Percentiles rank a stretch among this genome's conserved stretches.
Evolutionary conservation across 2,329 filamentous ascomycete genomes (phyloP).

Genomic region (Trichoderma citrinoviride): DNA sequence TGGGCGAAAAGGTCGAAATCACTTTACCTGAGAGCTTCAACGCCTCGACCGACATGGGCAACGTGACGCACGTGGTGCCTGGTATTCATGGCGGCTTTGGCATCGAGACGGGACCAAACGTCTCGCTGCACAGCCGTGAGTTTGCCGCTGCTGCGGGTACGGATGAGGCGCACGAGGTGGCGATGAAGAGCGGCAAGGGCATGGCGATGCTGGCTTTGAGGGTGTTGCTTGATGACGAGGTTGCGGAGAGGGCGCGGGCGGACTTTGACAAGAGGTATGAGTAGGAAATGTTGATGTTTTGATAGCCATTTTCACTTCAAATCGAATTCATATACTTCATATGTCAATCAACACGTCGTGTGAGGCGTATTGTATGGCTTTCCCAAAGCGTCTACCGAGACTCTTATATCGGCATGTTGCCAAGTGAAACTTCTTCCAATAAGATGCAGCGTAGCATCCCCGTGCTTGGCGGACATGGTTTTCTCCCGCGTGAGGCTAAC

Average conservation of each 20-base stretch:
- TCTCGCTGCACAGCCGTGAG: slow-evolving; percentile 39
- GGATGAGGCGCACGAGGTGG: slow-evolving; percentile 39
- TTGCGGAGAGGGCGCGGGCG: slow-evolving; percentile 23
- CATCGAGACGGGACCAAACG: slow-evolving; percentile 39
- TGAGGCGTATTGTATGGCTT: background rate
- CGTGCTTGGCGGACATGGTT: slow-evolving; percentile 1
- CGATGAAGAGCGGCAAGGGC: slow-evolving; percentile 45
- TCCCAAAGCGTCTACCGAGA: slow-evolving; percentile 15
- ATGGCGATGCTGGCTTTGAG: slow-evolving; percentile 40
- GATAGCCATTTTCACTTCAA: background rate
- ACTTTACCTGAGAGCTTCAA: slow-evolving; percentile 38
- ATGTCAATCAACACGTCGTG: too few species aligned
- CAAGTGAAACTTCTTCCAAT: background rate
- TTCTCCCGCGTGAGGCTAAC: background rate
- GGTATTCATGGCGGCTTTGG: slow-evolving; percentile 49
- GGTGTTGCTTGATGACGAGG: slow-evolving; percentile 30
- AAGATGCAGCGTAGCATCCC: slow-evolving; percentile 6
- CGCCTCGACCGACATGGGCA: slow-evolving; percentile 51
- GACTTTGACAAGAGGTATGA: slow-evolving; percentile 25
- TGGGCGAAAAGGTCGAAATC: slow-evolving; percentile 38
- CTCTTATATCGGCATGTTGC: background rate
- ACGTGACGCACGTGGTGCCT: slow-evolving; percentile 47
- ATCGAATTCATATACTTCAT: background rate
- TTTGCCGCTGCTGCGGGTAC: slow-evolving; percentile 46
- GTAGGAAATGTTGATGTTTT: background rate